These are phyloP conservation scores for Calocybe gangraenosa DNA, from an alignment of 768 basidiomycete species.

Conservation along the genomic window DNA sequence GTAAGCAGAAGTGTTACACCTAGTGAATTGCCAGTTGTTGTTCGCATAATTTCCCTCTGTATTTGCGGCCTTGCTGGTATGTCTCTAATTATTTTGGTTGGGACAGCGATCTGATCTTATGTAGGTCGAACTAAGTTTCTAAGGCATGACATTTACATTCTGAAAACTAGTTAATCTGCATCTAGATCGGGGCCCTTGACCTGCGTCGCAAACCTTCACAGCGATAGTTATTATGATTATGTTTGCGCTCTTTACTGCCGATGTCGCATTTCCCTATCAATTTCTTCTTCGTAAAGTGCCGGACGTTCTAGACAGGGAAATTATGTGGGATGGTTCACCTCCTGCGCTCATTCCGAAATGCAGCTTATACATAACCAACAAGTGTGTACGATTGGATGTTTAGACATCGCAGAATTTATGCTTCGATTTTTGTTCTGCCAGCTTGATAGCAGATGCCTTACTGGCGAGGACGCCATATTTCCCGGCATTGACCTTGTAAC, in stretches of 20 bases:
- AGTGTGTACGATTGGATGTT: neutral
- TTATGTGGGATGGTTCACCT: neutral
- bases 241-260: slow-evolving; percentile 9
- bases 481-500: no score
- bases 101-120: neutral
- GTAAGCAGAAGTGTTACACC: no score
- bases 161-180: slow-evolving; percentile 19
- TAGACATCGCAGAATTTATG: no score
- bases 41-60: no score
- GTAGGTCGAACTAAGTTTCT: slow-evolving; percentile 25
- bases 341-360: neutral
- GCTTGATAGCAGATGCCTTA: no score
- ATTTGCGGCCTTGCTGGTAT: slow-evolving; percentile 9
- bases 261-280: slow-evolving; percentile 7
- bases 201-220: neutral
- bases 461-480: no score
- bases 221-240: slow-evolving; percentile 5
- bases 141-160: slow-evolving; percentile 17
- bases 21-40: no score
- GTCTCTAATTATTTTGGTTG: neutral
- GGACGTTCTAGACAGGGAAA: neutral
- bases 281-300: slow-evolving; percentile 7
- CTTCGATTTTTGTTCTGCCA: no score
- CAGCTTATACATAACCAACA: slow-evolving; percentile 8
- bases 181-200: slow-evolving; percentile 15